Base-by-base conservation (phyloP, 257 asterid genomes). In the Cinchona pubescens region DNA sequence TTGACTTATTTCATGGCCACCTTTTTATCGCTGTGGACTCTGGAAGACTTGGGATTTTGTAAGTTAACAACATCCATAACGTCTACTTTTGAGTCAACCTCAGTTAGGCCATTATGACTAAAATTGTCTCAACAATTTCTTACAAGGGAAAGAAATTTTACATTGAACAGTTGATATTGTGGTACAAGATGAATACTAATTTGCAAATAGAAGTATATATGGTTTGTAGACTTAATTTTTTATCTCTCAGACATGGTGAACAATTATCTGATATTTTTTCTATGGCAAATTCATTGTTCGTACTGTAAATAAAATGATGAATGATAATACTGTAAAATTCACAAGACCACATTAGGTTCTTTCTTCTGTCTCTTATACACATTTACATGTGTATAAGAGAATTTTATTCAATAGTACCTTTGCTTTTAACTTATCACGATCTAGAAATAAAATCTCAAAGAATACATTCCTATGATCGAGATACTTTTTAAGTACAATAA, bases 31-130 rank as follows among this genome's bases (percentile, higher is more conserved):
- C 92, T 71, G 81, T 58, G 82, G 94, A 86, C 65, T 85, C 97
- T 74, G 88, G 93, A 83, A 89, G 98, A 83, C 91, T 94, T 84
- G 98, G 98, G 70, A 92, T 94, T 82, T 84, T 94, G 98, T 94
- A 88, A 94, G 98, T 90, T 72, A 43, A 40, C 32, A 29, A 72
- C 42, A 60, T 32, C 30, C 56, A 29, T 21, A 42, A 30, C 23
- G 10, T 25, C 7, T 12, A 21, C 21, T 74, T 23, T 19, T 37
- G 34, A 25, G 37, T 32, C 34, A 35, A 69, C 34, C 27, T 16
- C 3, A 30, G 42, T 23, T n/a, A 21, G 43, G 27, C 25, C 13
- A 25, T 16, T 46, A 48, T 35, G 4, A 48, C 43, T 15, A 49
- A 49, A 51, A 19, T 51, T 51, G 49, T 69, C 3, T 19, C 8